phyloP scores from a whole-genome alignment of 768 basidiomycete species.

The Crassisporium funariophilum region DNA sequence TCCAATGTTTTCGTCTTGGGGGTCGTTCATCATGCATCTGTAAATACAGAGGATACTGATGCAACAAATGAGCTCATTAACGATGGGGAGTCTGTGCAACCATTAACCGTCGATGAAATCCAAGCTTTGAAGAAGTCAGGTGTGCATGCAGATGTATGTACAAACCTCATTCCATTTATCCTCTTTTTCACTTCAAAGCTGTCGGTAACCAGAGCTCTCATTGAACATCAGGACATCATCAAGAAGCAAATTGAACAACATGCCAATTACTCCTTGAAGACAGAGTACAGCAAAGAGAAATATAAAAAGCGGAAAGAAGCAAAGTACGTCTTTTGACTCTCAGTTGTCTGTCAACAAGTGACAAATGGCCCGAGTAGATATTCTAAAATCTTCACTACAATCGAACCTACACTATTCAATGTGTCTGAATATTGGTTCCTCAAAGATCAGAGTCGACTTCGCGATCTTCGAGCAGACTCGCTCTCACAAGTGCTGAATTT shows the following conservation, averaged over 20 bases:
- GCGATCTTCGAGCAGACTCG: conserved; percentile 84
- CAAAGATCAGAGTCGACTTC: conserved; percentile 80
- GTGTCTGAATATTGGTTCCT: conserved; percentile 88
- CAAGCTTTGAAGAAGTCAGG: conserved; percentile 81
- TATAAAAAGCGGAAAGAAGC: conserved; percentile 96
- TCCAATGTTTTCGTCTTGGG: no score
- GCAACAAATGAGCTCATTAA: conserved; percentile 97
- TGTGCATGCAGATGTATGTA: conserved; percentile 68
- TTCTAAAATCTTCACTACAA: conserved; percentile 81
- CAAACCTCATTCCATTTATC: conserved; percentile 8
- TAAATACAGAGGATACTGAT: conserved; percentile 82
- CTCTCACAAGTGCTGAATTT: conserved; percentile 86
- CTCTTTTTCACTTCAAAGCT: conserved; percentile 15
- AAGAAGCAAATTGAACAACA: conserved; percentile 92
- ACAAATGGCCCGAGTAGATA: conserved; percentile 53
- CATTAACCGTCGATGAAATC: conserved; percentile 83
- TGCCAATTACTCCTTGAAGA: conserved; percentile 90
- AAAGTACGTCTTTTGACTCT: conserved; percentile 64
- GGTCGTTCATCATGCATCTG: conserved; percentile 6
- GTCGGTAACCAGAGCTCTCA: conserved; percentile 14
- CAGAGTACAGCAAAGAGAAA: conserved; percentile 98
- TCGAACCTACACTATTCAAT: conserved; percentile 87
- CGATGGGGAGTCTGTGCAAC: conserved; percentile 82
- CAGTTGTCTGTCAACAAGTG: neutral
- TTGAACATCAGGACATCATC: conserved; percentile 81